Evolutionary conservation across 345 rosid genomes (phyloP).

Genomic region (Eucalyptus pauciflora): DNA sequence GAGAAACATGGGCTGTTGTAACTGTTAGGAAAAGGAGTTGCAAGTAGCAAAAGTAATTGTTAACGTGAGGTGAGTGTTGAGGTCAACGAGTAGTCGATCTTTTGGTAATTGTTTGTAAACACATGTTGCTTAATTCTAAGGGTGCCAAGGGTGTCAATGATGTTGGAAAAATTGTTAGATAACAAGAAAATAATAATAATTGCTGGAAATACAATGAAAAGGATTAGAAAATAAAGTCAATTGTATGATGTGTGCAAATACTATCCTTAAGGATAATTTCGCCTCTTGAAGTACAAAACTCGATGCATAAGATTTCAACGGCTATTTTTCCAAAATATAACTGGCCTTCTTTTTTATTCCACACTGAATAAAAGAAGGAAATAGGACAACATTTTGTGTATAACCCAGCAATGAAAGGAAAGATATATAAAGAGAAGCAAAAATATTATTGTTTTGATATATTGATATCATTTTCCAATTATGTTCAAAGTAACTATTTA

Average conservation of each 20-base stretch:
- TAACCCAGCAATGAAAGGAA: neutral
- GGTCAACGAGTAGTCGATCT: neutral
- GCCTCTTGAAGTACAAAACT: neutral
- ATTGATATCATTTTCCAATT: no score
- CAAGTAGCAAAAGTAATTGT: neutral
- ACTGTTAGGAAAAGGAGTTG: neutral
- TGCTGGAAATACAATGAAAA: neutral
- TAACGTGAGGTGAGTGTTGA: neutral
- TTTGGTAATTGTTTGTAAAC: neutral
- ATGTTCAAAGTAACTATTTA: no score
- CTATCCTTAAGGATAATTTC: neutral
- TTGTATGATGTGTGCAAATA: no score
- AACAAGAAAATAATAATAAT: no score
- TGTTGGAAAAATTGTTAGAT: no score
- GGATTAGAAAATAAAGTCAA: no score
- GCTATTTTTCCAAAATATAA: neutral
- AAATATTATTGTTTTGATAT: no score
- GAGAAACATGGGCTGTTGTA: neutral
- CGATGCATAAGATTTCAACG: neutral
- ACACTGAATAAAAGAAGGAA: neutral
- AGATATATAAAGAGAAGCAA: no score
- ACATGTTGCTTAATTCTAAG: neutral
- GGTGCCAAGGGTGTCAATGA: no score
- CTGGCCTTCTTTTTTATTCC: neutral
- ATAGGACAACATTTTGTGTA: neutral